Base-by-base conservation (phyloP, 192 early-diverging fungal species). In the Coemansia sp. region DNA sequence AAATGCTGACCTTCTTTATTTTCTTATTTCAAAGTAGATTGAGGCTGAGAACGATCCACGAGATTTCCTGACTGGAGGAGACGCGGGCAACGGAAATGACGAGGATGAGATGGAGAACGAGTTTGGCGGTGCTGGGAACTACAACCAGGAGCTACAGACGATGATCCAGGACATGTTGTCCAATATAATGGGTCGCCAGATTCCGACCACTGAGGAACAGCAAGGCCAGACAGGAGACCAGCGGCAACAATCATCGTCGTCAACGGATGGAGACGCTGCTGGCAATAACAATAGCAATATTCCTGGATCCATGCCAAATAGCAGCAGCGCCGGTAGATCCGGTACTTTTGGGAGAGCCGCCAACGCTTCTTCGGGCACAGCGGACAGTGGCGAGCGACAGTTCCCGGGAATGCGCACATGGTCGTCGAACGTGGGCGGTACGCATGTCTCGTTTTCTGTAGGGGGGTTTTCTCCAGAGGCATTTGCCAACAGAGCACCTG, bases 81-180 rank as follows among this genome's bases (percentile, higher is more conserved):
- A 41, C 10, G 62, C 32, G n/a, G 67, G 49, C 22, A 74, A 76
- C 12, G 61, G 22, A 6, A 13, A 55, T n/a, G 67, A 80, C 7
- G 73, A 76, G 39, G 79, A 82, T 54, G 79, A 82, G 46, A 82
- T 82, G 79, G 79, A 82, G 37, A 76, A 77, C 65, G 79, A 82
- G 74, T 82, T 82, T 76, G 79, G 79, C 61, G 79, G 79, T 9
- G 79, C 79, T n/a, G 79, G 79, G n/a, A 82, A 73, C 52, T 82
- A 82, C 58, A 82, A 82, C 74, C 74, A 82, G 46, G 74, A 82
- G 57, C 42, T 82, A 9, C 74, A 77, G 39, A 64, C 65, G 6
- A 73, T 82, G 71, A 65, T 82, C 6, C 74, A 76, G 46, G 79
- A 82, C 21, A 65, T 82, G 22, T 54, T 82, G 21, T 67, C 79